These are phyloP conservation scores for Podospora anserina DNA, from an alignment of 495 filamentous ascomycete genomes.

Conservation along the genomic window DNA sequence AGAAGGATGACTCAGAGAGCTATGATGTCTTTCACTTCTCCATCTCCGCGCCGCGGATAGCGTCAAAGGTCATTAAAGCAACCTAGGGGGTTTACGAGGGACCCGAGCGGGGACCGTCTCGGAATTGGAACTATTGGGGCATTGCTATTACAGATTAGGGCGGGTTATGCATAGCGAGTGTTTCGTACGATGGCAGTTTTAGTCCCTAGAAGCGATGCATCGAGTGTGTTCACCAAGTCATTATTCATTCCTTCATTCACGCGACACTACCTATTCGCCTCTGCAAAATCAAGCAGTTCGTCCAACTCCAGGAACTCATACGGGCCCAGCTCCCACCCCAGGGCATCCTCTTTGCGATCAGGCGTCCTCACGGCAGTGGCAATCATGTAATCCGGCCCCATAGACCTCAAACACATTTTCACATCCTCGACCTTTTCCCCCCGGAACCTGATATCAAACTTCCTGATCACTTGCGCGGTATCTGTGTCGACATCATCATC, in stretches of 20 bases:
- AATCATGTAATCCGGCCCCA: slow-evolving; percentile 48
- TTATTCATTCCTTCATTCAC: background rate
- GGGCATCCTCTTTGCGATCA: slow-evolving; percentile 30
- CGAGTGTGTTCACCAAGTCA: background rate
- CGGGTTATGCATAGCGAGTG: background rate
- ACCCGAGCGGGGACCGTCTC: background rate
- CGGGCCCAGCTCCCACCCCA: slow-evolving; percentile 40
- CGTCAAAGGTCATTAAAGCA: background rate
- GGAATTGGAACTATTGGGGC: too few species aligned
- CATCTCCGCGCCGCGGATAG: slow-evolving; percentile 21
- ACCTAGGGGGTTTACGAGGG: background rate
- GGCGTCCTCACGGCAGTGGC: slow-evolving; percentile 46
- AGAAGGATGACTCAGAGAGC: slow-evolving; percentile 1
- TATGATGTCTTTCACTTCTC: slow-evolving; percentile 33
- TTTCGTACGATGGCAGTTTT: background rate
- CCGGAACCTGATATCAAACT: slow-evolving; percentile 39
- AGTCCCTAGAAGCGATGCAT: background rate
- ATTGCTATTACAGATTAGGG: background rate
- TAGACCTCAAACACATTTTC: slow-evolving; percentile 41
- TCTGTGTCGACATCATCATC: slow-evolving; percentile 20
- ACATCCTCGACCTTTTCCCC: slow-evolving; percentile 41
- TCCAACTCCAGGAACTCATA: slow-evolving; percentile 40
- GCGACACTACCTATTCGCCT: slow-evolving; percentile 20
- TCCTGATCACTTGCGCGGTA: slow-evolving; percentile 27
- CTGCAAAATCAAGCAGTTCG: slow-evolving; percentile 38